Percentiles rank a stretch among this genome's conserved stretches.
Evolutionary conservation across 495 filamentous ascomycete species (phyloP).

Genomic region (Neurospora pannonica): DNA sequence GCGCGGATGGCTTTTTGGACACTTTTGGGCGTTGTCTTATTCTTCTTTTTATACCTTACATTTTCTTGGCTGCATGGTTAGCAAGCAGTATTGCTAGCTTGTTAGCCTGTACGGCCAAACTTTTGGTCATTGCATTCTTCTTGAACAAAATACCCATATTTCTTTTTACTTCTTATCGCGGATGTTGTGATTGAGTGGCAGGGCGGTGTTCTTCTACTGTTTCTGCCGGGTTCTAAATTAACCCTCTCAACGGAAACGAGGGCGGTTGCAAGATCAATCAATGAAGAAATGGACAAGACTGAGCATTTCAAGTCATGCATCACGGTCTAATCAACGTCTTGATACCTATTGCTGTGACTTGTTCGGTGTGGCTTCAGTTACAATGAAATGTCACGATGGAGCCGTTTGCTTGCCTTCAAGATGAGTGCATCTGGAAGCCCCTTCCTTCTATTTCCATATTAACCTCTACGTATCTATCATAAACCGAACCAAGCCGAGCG

Average conservation of each 20-base stretch:
- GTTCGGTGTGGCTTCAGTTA: not conserved
- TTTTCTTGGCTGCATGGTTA: not conserved
- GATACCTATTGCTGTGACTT: not conserved
- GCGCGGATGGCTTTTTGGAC: not conserved
- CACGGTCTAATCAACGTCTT: not conserved
- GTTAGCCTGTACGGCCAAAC: not conserved
- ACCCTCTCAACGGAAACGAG: not conserved
- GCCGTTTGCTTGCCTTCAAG: no score
- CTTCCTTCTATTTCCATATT: no score
- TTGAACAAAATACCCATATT: not conserved
- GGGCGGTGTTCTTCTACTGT: not conserved
- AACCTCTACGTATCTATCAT: no score
- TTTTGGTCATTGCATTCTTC: not conserved
- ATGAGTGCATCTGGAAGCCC: no score
- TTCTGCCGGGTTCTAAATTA: not conserved
- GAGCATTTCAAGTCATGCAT: not conserved
- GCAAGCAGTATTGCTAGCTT: not conserved
- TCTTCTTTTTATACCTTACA: not conserved
- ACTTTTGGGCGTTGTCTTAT: not conserved
- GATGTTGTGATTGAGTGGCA: not conserved
- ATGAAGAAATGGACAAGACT: not conserved
- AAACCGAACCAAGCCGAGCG: no score
- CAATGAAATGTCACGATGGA: not conserved
- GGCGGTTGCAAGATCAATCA: not conserved
- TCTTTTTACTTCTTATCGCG: not conserved